Base-by-base conservation (phyloP, 176 grass and related monocot genomes). In the Cymbopogon citratus region DNA sequence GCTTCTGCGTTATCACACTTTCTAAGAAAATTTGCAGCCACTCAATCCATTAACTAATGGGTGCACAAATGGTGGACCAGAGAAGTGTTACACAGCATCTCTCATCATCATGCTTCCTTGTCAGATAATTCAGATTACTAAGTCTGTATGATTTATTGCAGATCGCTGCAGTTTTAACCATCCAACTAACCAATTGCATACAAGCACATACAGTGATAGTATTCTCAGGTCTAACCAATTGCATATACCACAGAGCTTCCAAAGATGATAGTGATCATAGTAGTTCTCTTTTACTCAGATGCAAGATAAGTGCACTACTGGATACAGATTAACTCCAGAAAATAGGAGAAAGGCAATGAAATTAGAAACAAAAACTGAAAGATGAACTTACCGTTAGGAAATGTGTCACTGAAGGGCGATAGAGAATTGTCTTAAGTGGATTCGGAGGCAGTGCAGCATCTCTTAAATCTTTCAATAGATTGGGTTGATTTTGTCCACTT, bases 371-470 rank as follows among this genome's bases (percentile, higher is more conserved):
- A 44, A 49, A 79, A 84, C 39, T 56, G 43, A 63, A 78, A 45
- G 21, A 66, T 56, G 33, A 68, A 74, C 87, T 88, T 75, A 94
- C 95, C 28, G 64, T 88, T 28, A 98, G 84, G 80, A 92, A 98
- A 94, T 98, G 95, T 62, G 90, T 77, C 73, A 77, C 65, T 6
- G 86, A 92, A 46, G 92, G 95, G 27, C 86, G 92, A 83, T 94
- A 86, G 38, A 98, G 82, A 78, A 92, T 85, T 51, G 89, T 88
- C 76, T 98, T 98, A 40, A 83, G 86, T 83, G 95, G 90, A 80
- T 98, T 97, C 24, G 95, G 84, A 63, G 95, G 95, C 64, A 98
- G 86, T 1, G 78, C 82, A 12, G 86, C 87, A 80, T 97, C 95
- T 87, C 89, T 91, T 79, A 94, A 81, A 85, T 98, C 95, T 61